Base-by-base conservation (phyloP, 495 filamentous ascomycete species). In the Annulohypoxylon nitens region DNA sequence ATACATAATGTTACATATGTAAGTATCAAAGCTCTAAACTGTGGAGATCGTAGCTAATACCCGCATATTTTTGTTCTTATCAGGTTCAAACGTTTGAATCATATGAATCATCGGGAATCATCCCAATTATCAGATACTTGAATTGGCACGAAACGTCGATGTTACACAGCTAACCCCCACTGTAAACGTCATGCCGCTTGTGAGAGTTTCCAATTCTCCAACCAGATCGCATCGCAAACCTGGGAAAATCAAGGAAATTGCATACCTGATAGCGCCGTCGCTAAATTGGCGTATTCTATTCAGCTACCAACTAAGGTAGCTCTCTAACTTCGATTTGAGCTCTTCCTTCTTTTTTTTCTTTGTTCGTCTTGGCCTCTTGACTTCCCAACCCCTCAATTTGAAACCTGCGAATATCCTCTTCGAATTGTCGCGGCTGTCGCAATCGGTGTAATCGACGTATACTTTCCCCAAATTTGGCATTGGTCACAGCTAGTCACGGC, bases 181-280 rank as follows among this genome's bases (percentile, higher is more conserved):
- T 41, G 25, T 23, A 48, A 69, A 61, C 67, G 60, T 70, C 67
- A 70, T 70, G 36, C 3, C 37, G 11, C n/a, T 16, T 48, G 4
- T 39, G 39, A 41, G 26, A 63, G 59, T 39, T 39, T 63, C 33
- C 39, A 26, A 59, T 70, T 71, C 69, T 61, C 69, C 69, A 71
- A 71, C 69, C 61, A 71, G 26, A 51, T 61, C 45, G 53, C 54
- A 53, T 71, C 62, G 16, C 12, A n/a, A 45, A 16, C 33, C 10
- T 14, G 20, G 25, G 6, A 62, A 70, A 70, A 70, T 53, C 61
- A 64, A 70, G 61, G 54, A 64, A 70, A 9, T 34, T 30, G 50
- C 48, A 43, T 23, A 23, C 20, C 20, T 23, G 1, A 23, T 48
- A n/a, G 36, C 37, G 41, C 16, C 53, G 10, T 55, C 25, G 9